phyloP scores from a whole-genome alignment of 257 asterid species.

The Petunia secreta region DNA sequence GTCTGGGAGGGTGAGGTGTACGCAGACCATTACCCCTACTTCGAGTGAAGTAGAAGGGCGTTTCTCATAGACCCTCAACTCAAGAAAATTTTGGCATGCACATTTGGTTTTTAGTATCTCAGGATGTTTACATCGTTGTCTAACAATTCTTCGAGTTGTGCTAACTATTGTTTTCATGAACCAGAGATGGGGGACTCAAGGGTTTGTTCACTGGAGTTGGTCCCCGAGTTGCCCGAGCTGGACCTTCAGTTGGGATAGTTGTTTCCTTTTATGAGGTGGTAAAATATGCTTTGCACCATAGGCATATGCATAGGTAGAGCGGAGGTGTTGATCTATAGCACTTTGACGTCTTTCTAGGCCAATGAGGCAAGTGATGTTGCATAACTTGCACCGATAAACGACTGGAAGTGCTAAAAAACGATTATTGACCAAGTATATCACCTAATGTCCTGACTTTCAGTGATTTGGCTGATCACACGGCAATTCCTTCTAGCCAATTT shows the following conservation, averaged over 20 bases:
- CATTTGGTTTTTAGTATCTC: background rate
- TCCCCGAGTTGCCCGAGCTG: conserved; percentile 75
- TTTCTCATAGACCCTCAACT: too few species aligned
- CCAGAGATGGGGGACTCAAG: conserved; percentile 71
- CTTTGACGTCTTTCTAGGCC: background rate
- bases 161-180: conserved; percentile 16
- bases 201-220: conserved; percentile 75
- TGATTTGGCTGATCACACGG: background rate
- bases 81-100: too few species aligned
- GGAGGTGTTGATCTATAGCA: background rate
- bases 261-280: conserved; percentile 80
- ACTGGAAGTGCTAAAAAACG: background rate
- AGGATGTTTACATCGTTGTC: background rate
- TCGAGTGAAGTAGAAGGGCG: too few species aligned
- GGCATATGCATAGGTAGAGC: conserved; percentile 27
- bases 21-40: too few species aligned
- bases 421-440: background rate
- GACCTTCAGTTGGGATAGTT: conserved; percentile 93
- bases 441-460: background rate
- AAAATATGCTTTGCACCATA: conserved; percentile 55
- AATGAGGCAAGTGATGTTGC: background rate
- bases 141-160: background rate
- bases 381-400: background rate
- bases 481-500: background rate
- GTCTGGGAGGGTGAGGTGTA: too few species aligned